Evolutionary conservation across 805 yeast genomes (phyloP).

Genomic region (Hyphopichia homilentoma): DNA sequence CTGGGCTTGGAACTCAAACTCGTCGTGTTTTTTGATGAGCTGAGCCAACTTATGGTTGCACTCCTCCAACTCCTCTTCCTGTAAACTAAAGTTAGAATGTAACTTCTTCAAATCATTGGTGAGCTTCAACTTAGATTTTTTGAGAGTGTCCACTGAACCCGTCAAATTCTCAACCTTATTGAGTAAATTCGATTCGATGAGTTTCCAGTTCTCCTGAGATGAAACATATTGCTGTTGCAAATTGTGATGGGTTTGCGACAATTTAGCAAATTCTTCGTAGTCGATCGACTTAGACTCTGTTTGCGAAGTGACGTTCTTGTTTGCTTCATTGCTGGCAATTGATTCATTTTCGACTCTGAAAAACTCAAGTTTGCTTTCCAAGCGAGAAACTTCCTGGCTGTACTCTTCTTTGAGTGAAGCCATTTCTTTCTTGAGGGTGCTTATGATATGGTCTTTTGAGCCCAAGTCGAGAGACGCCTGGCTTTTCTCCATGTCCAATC

Average conservation of each 20-base stretch:
- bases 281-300: constrained; percentile 22
- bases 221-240: constrained; percentile 69
- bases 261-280: constrained; percentile 40
- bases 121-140: constrained; percentile 24
- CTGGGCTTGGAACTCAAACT: constrained; percentile 13
- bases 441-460: constrained; percentile 30
- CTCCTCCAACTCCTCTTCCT: constrained; percentile 9
- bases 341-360: constrained; percentile 61
- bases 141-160: constrained; percentile 23
- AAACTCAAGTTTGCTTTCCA: constrained; percentile 70
- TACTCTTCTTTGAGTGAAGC: constrained; percentile 31
- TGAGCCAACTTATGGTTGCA: constrained; percentile 20
- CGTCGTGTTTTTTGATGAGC: constrained; percentile 24
- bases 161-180: constrained; percentile 39
- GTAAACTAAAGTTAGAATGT: constrained; percentile 10
- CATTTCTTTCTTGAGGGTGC: constrained; percentile 25
- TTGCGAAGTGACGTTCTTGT: constrained; percentile 5
- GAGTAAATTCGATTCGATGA: constrained; percentile 66
- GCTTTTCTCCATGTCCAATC: constrained; percentile 26
- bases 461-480: constrained; percentile 31
- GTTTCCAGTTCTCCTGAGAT: constrained; percentile 79
- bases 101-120: constrained; percentile 33
- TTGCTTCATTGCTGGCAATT: constrained; percentile 7
- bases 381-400: constrained; percentile 46
- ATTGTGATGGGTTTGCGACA: constrained; percentile 47